Evolutionary conservation across 1,284 basidiomycete species (phyloP).

Genomic region (Tilletia setariae): DNA sequence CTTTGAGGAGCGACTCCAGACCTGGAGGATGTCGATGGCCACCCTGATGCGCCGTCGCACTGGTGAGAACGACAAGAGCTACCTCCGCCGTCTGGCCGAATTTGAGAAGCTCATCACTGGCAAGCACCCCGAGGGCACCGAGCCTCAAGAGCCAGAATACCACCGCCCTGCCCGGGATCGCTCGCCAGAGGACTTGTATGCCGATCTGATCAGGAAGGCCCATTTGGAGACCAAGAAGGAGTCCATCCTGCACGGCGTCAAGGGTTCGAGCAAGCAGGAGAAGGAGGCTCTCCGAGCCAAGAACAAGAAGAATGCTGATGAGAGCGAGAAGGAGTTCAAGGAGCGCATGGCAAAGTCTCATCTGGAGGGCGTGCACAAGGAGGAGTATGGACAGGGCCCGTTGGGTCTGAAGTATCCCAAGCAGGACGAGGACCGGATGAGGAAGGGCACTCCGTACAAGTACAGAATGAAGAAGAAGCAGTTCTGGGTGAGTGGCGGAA

Average conservation of each 20-base stretch:
- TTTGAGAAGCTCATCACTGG: conserved; percentile 11
- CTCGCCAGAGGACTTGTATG: conserved; percentile 10
- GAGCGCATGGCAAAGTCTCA: conserved; percentile 43
- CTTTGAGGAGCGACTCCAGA: conserved; percentile 35
- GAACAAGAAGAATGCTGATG: conserved; percentile 30
- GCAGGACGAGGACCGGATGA: conserved; percentile 44
- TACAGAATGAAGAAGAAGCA: conserved; percentile 27
- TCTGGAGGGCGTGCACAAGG: conserved; percentile 35
- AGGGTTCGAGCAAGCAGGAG: neutral
- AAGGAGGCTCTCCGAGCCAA: neutral
- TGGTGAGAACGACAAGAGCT: conserved; percentile 5
- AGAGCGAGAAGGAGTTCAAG: conserved; percentile 41
- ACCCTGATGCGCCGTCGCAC: conserved; percentile 7
- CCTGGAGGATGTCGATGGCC: conserved; percentile 2
- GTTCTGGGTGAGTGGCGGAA: conserved; percentile 16
- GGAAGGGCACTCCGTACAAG: conserved; percentile 47
- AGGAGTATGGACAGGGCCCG: conserved; percentile 38
- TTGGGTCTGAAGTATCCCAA: conserved; percentile 43
- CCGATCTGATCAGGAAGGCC: conserved; percentile 13
- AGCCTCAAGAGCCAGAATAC: neutral
- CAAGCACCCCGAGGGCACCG: neutral
- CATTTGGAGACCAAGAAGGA: conserved; percentile 9
- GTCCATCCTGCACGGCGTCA: neutral
- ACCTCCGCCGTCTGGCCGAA: conserved; percentile 13
- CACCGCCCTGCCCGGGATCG: conserved; percentile 2